Percentiles rank a stretch among this genome's conserved stretches.
Conservation (phyloP, 179 eudicot genomes). For the Dionaea muscipula region DNA sequence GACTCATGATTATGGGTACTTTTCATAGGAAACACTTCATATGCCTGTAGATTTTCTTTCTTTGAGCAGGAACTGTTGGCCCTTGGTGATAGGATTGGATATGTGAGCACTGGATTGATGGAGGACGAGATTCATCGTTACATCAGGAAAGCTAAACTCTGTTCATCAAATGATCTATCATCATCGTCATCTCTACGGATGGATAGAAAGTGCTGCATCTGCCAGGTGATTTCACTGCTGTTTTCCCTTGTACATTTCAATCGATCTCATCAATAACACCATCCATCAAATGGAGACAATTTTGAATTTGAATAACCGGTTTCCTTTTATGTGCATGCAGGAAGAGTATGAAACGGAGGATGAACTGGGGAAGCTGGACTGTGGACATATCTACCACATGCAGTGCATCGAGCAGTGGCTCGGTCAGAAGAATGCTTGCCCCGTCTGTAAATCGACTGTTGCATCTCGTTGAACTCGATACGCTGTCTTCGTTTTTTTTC, state of each 20-base stretch:
- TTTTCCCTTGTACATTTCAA: background rate
- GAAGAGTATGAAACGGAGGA: slow-evolving; percentile 71
- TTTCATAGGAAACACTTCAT: too few relatives aligned
- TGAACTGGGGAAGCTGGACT: slow-evolving; percentile 65
- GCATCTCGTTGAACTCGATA: slow-evolving; percentile 16
- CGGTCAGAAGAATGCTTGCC: slow-evolving; percentile 57
- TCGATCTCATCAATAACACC: background rate
- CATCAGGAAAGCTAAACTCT: slow-evolving; percentile 48
- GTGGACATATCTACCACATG: slow-evolving; percentile 76
- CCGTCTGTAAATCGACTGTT: slow-evolving; percentile 69
- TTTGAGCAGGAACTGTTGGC: slow-evolving; percentile 71
- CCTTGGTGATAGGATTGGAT: slow-evolving; percentile 87
- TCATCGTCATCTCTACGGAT: slow-evolving; percentile 21
- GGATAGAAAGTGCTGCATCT: slow-evolving; percentile 74
- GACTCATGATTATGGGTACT: too few relatives aligned
- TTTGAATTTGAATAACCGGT: too few relatives aligned
- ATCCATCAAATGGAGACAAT: background rate
- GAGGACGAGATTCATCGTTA: slow-evolving; percentile 69
- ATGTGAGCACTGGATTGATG: slow-evolving; percentile 71
- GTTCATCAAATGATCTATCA: slow-evolving; percentile 19
- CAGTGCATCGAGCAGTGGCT: slow-evolving; percentile 92
- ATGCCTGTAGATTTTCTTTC: too few relatives aligned
- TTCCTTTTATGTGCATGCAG: slow-evolving; percentile 23
- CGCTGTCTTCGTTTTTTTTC: too few relatives aligned
- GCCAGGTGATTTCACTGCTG: slow-evolving; percentile 46